Base-by-base conservation (phyloP, 192 early-diverging fungal genomes). In the Rhizophagus clarus region DNA sequence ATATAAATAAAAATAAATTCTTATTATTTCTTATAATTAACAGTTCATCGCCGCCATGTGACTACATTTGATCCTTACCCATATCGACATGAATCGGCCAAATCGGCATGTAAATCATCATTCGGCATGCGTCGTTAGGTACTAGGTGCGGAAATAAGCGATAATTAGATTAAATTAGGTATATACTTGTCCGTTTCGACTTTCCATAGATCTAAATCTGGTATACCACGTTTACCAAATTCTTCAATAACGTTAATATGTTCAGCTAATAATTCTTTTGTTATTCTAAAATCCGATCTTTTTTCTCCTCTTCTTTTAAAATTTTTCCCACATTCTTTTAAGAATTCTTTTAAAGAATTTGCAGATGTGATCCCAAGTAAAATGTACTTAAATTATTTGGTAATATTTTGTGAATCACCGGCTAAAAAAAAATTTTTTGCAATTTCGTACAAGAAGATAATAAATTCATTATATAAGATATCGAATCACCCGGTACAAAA, bases 211-310 rank as follows among this genome's bases (percentile, higher is more conserved):
- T 24, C 11, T 64, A 64, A 28, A 64, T 64, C 28, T 28, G 29
- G 26, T 64, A 64, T 28, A 28, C 63, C 63, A 28, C 28, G n/a
- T 28, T 28, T 24, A 14, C 63, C 63, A 64, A 28, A 64, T 28
- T 64, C 63, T 64, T 64, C 63, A 64, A 64, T 29, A 28, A 64
- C 14, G 11, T 64, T 28, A 28, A 64, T 29, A 64, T 64, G 63
- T 11, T 64, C 63, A 6, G 28, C 28, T 14, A 28, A 20, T 64
- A 64, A 64, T 64, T 64, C 63, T 64, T 64, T 64, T 64, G 4
- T 24, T 14, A 64, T 14, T 28, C 28, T 64, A 64, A 64, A 64
- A 64, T 64, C 63, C n/a, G 29, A 28, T 29, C 29, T 64, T 24
- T 29, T 64, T 64, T 24, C 63, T 12, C 11, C 24, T 31, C 28